Evolutionary conservation across 257 asterid species (phyloP), one percentile per base, ranked within the genome.

Genomic region (Petunia axillaris): DNA sequence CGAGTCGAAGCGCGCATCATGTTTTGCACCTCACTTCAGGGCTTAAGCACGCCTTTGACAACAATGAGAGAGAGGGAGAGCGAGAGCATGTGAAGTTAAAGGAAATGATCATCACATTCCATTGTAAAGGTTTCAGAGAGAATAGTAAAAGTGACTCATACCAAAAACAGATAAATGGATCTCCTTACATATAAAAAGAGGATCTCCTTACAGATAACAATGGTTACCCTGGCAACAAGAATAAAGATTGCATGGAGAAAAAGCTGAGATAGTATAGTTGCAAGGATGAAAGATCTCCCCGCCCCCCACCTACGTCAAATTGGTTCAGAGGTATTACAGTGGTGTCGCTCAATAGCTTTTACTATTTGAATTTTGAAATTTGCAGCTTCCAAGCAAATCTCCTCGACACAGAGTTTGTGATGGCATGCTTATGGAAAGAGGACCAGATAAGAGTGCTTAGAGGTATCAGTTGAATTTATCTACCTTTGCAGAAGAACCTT

Each of bases 401-500:
- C 46, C 8, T 48, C 44, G 11, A 25, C 25, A 35, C 36, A 35
- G 77, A 11, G 36, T 10, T 50, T 35, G 44, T 73, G 44, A 66
- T 15, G 35, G 62, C 46, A 73, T 73, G 46, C 62, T 73, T 52
- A 73, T 13, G 43, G 46, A 73, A 38, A 35, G 62, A 73, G 77
- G 77, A 57, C 36, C 46, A 73, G 77, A 50, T 50, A 73, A 35
- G 44, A 48, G 58, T 71, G 35, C 8, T 71, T 57, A 71, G 62
- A 5, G 46, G 77, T 73, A 71, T 54, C 53, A 55, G 53, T 53
- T 48, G 35, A 44, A 25, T 8, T 73, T 48, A 50, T 68, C 66
- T 94, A 95, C 99, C 91, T 88, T 94, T 25, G 25, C 86, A 83
- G 98, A 81, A 58, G 90, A 54, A 85, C 90, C 97, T 76, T 93